Percentiles rank a stretch among this genome's conserved stretches.
Evolutionary conservation across 345 rosid genomes (phyloP).

Genomic region (Salix suchowensis): DNA sequence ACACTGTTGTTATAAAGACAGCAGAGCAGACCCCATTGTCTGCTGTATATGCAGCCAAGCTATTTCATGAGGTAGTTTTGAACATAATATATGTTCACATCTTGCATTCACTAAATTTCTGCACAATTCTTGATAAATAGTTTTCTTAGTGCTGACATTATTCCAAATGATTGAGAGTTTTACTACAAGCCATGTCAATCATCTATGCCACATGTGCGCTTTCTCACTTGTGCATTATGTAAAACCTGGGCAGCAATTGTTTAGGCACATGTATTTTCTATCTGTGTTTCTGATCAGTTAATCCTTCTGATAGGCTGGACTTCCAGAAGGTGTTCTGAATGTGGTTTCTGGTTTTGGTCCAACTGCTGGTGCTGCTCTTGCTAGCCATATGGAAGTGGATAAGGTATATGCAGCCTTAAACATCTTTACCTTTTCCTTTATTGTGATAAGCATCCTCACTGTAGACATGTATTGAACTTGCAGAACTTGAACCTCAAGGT

Average conservation of each 20-base stretch:
- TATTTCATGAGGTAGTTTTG: conserved; percentile 68
- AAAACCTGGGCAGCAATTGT: neutral
- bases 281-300: conserved; percentile 1
- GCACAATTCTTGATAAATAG: neutral
- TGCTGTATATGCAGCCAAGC: conserved; percentile 52
- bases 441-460: neutral
- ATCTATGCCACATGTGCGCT: neutral
- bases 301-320: conserved; percentile 63
- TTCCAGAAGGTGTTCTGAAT: conserved; percentile 86
- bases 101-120: neutral
- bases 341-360: conserved; percentile 85
- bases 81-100: neutral
- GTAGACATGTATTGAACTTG: neutral
- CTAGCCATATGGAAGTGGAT: conserved; percentile 87
- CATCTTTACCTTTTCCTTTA: no score
- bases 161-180: neutral
- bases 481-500: neutral
- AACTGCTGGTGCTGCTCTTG: conserved; percentile 83
- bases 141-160: neutral
- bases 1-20: conserved; percentile 78
- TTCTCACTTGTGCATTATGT: neutral
- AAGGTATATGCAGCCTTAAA: conserved; percentile 45
- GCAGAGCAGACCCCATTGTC: conserved; percentile 94
- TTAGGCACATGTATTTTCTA: neutral
- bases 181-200: no score